phyloP scores from a whole-genome alignment of 345 rosid species.

The Anacardium occidentale region DNA sequence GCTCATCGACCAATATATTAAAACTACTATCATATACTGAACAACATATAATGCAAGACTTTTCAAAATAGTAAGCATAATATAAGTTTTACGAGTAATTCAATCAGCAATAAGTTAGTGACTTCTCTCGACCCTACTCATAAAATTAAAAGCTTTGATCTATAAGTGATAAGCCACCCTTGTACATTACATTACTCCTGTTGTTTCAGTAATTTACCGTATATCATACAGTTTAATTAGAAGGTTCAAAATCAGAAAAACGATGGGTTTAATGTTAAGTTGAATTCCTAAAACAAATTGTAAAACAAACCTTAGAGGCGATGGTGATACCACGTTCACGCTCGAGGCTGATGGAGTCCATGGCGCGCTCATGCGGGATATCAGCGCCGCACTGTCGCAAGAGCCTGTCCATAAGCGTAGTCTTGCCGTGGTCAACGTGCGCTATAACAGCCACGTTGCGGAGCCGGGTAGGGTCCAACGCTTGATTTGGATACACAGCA shows the following conservation, averaged over 20 bases:
- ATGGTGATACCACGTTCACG: constrained; percentile 97
- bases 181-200: not conserved
- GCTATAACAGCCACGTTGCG: constrained; percentile 97
- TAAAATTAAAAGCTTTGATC: not conserved
- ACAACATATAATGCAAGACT: not conserved
- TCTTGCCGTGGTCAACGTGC: constrained; percentile 97
- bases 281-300: not conserved
- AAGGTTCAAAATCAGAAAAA: not conserved
- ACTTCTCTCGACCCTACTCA: not conserved
- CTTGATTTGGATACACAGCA: constrained; percentile 35
- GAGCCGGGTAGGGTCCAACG: constrained; percentile 68
- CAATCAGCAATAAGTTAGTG: not conserved
- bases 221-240: not conserved
- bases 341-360: constrained; percentile 97
- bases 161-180: not conserved
- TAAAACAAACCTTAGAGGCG: constrained; percentile 63
- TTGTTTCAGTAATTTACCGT: too few relatives aligned
- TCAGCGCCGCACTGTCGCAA: constrained; percentile 99
- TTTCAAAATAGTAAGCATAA: too few relatives aligned
- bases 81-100: too few relatives aligned
- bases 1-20: not conserved
- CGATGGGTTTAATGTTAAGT: not conserved
- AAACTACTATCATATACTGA: not conserved
- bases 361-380: constrained; percentile 96
- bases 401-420: constrained; percentile 94